These are phyloP conservation scores for Pholiota microspora DNA, from an alignment of 768 basidiomycete species.

Conservation along the genomic window DNA sequence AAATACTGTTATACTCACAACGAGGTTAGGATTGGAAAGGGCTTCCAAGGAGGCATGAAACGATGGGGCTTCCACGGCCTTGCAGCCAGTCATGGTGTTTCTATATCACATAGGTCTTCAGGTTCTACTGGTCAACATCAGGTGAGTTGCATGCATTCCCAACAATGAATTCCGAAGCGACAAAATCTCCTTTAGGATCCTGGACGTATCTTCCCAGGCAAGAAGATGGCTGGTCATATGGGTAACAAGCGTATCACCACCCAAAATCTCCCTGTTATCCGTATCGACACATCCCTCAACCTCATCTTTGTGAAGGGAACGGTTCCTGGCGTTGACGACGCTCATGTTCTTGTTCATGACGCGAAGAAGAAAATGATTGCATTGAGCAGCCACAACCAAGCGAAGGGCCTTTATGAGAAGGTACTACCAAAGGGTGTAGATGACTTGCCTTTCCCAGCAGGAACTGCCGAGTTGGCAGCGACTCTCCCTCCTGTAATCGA, in stretches of 20 bases:
- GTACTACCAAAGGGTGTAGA: slow-evolving; percentile 80
- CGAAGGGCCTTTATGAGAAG: slow-evolving; percentile 71
- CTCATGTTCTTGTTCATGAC: slow-evolving; percentile 82
- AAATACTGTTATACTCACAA: background rate
- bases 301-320: slow-evolving; percentile 90
- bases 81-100: slow-evolving; percentile 94
- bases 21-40: slow-evolving; percentile 82
- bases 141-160: slow-evolving; percentile 39
- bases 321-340: slow-evolving; percentile 87
- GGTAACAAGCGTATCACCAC: slow-evolving; percentile 79
- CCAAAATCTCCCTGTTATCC: slow-evolving; percentile 87
- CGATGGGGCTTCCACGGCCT: slow-evolving; percentile 91
- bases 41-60: slow-evolving; percentile 97
- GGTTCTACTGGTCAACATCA: slow-evolving; percentile 96
- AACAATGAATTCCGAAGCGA: slow-evolving; percentile 4
- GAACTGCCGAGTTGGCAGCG: slow-evolving; percentile 73
- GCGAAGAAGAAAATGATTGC: slow-evolving; percentile 84
- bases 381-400: slow-evolving; percentile 60
- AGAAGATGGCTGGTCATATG: slow-evolving; percentile 97
- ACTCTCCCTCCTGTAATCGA: slow-evolving; percentile 63
- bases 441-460: slow-evolving; percentile 90
- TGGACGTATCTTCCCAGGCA: slow-evolving; percentile 93
- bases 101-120: slow-evolving; percentile 87
- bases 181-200: slow-evolving; percentile 66
- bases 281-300: slow-evolving; percentile 83